Evolutionary conservation across 306 rosid species (phyloP).

Genomic region (Corylus americana): DNA sequence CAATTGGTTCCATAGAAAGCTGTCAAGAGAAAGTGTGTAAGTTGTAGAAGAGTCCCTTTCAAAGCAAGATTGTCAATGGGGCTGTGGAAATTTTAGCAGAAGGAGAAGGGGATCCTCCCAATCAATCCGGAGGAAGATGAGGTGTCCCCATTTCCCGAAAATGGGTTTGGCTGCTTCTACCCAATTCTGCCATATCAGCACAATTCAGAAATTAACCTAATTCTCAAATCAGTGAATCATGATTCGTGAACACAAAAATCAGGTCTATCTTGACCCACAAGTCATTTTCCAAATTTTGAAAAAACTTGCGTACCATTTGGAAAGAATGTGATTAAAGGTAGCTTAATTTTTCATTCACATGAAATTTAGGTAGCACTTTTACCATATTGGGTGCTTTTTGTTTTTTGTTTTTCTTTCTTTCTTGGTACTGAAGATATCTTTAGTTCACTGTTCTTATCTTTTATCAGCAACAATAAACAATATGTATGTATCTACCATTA

Average conservation of each 20-base stretch:
- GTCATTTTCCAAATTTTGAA: no score
- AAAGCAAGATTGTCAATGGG: conserved; percentile 28
- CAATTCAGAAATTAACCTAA: no score
- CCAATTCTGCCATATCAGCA: no score
- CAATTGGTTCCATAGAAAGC: not conserved
- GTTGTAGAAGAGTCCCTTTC: conserved; percentile 31
- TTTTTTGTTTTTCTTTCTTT: not conserved
- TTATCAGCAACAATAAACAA: not conserved
- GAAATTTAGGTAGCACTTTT: not conserved
- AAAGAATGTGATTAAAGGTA: not conserved
- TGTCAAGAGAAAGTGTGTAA: not conserved
- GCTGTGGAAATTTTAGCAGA: conserved; percentile 12
- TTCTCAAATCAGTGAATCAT: no score
- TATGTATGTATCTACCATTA: not conserved
- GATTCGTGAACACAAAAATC: no score
- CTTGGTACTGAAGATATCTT: not conserved
- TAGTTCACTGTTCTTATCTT: not conserved
- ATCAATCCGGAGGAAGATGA: conserved; percentile 39
- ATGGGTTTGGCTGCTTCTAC: not conserved
- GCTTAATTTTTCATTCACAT: not conserved
- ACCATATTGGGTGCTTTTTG: not conserved
- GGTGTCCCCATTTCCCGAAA: conserved; percentile 16
- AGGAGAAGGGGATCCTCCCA: conserved; percentile 33
- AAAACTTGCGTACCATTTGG: no score
- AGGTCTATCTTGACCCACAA: no score